Base-by-base conservation (phyloP, 306 rosid species). In the Rubus idaeus region DNA sequence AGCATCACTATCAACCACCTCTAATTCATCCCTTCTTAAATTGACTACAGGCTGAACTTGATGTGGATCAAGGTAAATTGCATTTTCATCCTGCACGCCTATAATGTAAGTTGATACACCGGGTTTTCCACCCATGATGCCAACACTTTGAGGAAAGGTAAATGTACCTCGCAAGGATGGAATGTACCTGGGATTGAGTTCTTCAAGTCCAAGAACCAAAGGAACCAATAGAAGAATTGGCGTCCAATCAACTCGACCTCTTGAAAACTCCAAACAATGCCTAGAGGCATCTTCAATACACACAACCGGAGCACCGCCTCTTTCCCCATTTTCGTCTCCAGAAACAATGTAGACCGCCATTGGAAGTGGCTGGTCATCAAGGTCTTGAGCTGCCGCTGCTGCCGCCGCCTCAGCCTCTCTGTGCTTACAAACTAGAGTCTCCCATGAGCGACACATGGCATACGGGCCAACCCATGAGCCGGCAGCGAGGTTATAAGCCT, bases 401-500 rank as follows among this genome's bases (percentile, higher is more conserved):
- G 26, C 26, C 26, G n/a, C n/a, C 3, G 10, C 41, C 39, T 60
- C 40, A 3, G 13, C 68, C 44, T 37, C 68, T 78, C 92, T 77
- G 92, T 83, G 68, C 74, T 42, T 86, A 67, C 90, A 89, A 64
- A 87, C 88, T 62, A 95, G 89, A 82, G 93, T 87, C 84, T 90
- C 99, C 99, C 93, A 95, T 20, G 99, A 77, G 67, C 96, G 96
- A 79, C 99, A 95, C 96, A 95, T 89, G 52, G 99, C 99, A 92
- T 95, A 95, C 21, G 99, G 99, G 20, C 99, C 99, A 75, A 95
- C 91, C 99, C 99, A 95, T 62, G 97, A 95, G 64, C 99, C 99
- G 71, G 90, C 93, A 70, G 97, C 91, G 26, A 95, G 94, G 78
- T 85, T 89, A 82, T 95, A 95, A 84, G 87, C 86, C 80, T 83